Conservation (phyloP, 768 basidiomycete genomes). For the Fibroporia radiculosa region DNA sequence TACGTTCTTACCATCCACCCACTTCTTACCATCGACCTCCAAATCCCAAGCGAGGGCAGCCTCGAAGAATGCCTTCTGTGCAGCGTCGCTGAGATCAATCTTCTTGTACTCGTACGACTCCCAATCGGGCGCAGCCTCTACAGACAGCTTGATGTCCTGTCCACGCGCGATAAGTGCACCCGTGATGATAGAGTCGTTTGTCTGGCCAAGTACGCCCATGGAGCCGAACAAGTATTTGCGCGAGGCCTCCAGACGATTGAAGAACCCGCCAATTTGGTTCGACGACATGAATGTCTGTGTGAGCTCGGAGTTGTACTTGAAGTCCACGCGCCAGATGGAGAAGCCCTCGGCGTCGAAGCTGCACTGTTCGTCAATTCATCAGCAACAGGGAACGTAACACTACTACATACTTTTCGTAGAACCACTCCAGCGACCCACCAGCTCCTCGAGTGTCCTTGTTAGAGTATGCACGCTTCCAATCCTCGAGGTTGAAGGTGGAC, state of each 20-base stretch:
- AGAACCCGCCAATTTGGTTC: conserved; percentile 93
- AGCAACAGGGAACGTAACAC: not conserved
- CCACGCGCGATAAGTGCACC: conserved; percentile 85
- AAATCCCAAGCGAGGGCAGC: conserved; percentile 92
- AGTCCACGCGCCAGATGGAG: conserved; percentile 89
- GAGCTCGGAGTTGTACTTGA: conserved; percentile 94
- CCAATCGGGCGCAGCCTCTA: conserved; percentile 83
- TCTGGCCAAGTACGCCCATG: conserved; percentile 78
- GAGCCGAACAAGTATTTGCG: conserved; percentile 96
- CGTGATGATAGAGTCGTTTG: conserved; percentile 72
- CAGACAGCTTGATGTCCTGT: conserved; percentile 57
- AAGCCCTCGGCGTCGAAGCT: conserved; percentile 87
- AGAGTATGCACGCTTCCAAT: conserved; percentile 97
- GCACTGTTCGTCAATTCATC: not conserved
- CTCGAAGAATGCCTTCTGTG: conserved; percentile 88
- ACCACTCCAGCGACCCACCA: conserved; percentile 85
- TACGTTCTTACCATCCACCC: conserved; percentile 87
- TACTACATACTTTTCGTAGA: conserved; percentile 79
- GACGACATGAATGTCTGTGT: conserved; percentile 91
- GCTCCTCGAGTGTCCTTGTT: conserved; percentile 93
- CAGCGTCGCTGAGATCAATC: conserved; percentile 65
- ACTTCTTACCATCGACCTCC: conserved; percentile 80
- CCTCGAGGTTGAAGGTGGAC: conserved; percentile 82
- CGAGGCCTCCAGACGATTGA: conserved; percentile 95
- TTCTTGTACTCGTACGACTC: conserved; percentile 80